Evolutionary conservation across 305 asterid genomes (phyloP), one percentile per base, ranked within the genome.

Genomic region (Solanum hybrid): DNA sequence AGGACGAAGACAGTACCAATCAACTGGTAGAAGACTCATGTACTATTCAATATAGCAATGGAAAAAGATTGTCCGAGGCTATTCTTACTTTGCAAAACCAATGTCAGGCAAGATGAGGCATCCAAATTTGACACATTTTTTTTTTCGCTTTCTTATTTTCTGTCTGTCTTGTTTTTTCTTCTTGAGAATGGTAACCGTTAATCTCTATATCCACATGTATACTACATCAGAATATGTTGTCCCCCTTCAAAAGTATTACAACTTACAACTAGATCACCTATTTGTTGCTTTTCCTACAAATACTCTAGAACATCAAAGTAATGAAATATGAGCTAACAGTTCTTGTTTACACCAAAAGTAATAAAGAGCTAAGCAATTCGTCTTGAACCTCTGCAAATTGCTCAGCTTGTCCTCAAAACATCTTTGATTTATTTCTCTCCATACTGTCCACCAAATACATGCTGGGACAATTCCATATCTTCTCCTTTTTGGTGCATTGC

Each of bases 31-130:
- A 57, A 85, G 45, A 85, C 32, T 37, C 36, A 85, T 85, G 31
- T 51, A 31, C 26, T 85, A 22, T 81, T 81, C 87, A 38, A 81
- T 31, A 31, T 85, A 57, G 32, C 45, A 57, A 85, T 20, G 88
- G 88, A 32, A 57, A 57, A 85, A 32, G 88, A 31, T 85, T 57
- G 77, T 85, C 88, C 1, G 88, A 32, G 88, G 77, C n/a, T 4
- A 57, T 57, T 84, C 88, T 45, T 85, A 57, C 76, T 57, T 85
- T 32, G 41, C 88, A 85, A 85, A 31, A 85, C 77, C 77, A 22
- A 32, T 85, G 88, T 57, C 88, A 85, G 88, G 88, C 41, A 57
- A 85, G 88, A 57, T 85, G 45, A 57, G 32, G 45, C 88, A 84
- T 84, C 88, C 4, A 2, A 85, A 85, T 85, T 85, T 85, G 88